These are phyloP conservation scores for Exophiala sp. DNA, from an alignment of 2,329 filamentous ascomycete species.

Conservation along the genomic window DNA sequence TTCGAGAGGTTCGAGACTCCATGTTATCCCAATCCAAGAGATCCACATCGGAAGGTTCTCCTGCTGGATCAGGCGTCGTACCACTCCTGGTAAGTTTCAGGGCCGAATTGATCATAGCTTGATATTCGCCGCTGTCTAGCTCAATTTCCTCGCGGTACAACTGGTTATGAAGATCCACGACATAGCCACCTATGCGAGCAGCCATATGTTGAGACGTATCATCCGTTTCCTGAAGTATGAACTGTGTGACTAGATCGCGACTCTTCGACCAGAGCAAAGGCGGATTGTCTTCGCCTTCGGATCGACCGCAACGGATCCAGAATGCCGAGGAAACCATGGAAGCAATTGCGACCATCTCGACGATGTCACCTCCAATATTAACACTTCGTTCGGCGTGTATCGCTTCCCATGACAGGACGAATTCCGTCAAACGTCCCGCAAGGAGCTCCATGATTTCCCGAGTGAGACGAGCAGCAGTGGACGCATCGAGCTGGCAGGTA, in stretches of 20 bases:
- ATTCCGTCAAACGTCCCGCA: slow-evolving; percentile 41
- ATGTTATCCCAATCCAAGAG: slow-evolving; percentile 13
- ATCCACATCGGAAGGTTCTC: slow-evolving; percentile 8
- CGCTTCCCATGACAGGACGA: slow-evolving; percentile 42
- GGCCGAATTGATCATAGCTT: slow-evolving; percentile 11
- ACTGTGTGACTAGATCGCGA: slow-evolving; percentile 5
- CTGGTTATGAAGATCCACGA: slow-evolving; percentile 9
- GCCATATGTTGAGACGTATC: slow-evolving; percentile 5
- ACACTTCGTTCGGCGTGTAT: slow-evolving; percentile 40
- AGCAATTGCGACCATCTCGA: slow-evolving; percentile 14
- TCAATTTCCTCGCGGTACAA: neutral
- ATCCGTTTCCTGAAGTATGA: slow-evolving; percentile 7
- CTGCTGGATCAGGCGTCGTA: neutral
- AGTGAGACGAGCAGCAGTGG: slow-evolving; percentile 28
- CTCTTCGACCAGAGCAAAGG: slow-evolving; percentile 6
- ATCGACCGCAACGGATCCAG: slow-evolving; percentile 3
- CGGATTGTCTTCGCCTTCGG: neutral
- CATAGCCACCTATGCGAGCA: slow-evolving; percentile 9
- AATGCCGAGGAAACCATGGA: slow-evolving; percentile 11
- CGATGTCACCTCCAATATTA: slow-evolving; percentile 45
- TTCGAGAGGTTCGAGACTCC: slow-evolving; percentile 13
- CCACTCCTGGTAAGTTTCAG: slow-evolving; percentile 6
- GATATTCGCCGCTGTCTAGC: slow-evolving; percentile 5
- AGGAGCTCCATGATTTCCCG: slow-evolving; percentile 42
- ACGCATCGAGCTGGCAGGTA: slow-evolving; percentile 11